These are phyloP conservation scores for Venturia pyrina DNA, from an alignment of 2,329 filamentous ascomycete species.

Conservation along the genomic window DNA sequence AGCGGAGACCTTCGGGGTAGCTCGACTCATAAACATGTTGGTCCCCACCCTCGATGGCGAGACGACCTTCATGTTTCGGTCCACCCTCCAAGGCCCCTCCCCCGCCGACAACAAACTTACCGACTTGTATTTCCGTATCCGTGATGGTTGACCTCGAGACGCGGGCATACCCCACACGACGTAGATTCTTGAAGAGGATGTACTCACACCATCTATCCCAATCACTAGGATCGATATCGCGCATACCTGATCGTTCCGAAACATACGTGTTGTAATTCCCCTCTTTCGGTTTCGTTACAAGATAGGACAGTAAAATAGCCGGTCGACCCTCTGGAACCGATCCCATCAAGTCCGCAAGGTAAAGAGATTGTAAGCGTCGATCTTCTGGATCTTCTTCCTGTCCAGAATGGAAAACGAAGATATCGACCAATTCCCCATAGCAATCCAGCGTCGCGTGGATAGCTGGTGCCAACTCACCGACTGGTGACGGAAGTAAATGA, in stretches of 20 bases:
- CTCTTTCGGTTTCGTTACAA: slow-evolving; percentile 80
- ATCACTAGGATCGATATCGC: slow-evolving; percentile 83
- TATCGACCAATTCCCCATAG: slow-evolving; percentile 80
- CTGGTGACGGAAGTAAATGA: slow-evolving; percentile 84
- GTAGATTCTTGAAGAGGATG: slow-evolving; percentile 85
- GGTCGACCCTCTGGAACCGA: slow-evolving; percentile 56
- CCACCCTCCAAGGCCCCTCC: neutral
- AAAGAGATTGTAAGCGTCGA: slow-evolving; percentile 73
- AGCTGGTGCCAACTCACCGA: slow-evolving; percentile 87
- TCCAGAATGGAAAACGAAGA: slow-evolving; percentile 97
- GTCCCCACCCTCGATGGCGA: slow-evolving; percentile 66
- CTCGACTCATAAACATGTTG: slow-evolving; percentile 60
- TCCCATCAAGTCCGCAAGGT: slow-evolving; percentile 82
- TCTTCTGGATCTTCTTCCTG: slow-evolving; percentile 96
- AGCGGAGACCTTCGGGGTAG: slow-evolving; percentile 67
- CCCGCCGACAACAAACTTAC: slow-evolving; percentile 22
- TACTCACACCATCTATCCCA: slow-evolving; percentile 99
- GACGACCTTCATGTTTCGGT: slow-evolving; percentile 44
- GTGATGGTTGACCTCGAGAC: slow-evolving; percentile 87
- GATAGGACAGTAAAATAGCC: slow-evolving; percentile 76
- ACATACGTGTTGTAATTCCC: slow-evolving; percentile 98
- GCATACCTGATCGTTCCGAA: slow-evolving; percentile 77
- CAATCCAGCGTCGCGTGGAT: slow-evolving; percentile 95
- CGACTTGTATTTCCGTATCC: slow-evolving; percentile 87
- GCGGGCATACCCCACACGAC: slow-evolving; percentile 78